These are phyloP conservation scores for Schizophyllum amplum DNA, from an alignment of 1,284 basidiomycete species.

Conservation along the genomic window DNA sequence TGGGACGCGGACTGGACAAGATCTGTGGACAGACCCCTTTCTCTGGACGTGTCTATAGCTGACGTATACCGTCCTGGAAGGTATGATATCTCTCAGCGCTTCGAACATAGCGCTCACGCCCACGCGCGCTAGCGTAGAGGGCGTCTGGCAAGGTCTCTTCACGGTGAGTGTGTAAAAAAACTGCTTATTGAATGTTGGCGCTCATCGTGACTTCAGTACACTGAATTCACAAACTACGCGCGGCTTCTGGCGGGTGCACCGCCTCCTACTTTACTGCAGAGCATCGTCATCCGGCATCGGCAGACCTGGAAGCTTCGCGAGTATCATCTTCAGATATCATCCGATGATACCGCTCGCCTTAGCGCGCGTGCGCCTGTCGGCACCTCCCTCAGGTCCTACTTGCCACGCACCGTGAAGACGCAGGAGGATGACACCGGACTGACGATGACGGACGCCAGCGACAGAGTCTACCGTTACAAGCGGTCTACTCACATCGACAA, in stretches of 20 bases:
- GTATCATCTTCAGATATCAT: conserved; percentile 45
- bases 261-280: conserved; percentile 46
- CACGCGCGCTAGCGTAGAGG: conserved; percentile 45
- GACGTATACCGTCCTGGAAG: too few relatives aligned
- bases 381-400: conserved; percentile 42
- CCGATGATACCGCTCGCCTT: conserved; percentile 16
- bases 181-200: not conserved
- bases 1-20: conserved; percentile 40
- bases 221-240: conserved; percentile 63
- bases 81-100: too few relatives aligned
- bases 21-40: not conserved
- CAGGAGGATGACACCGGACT: conserved; percentile 34
- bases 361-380: conserved; percentile 33
- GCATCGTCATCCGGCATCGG: conserved; percentile 56
- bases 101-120: too few relatives aligned
- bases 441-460: conserved; percentile 29
- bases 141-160: conserved; percentile 71
- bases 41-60: not conserved
- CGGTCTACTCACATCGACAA: conserved; percentile 19
- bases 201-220: conserved; percentile 53
- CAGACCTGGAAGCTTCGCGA: conserved; percentile 74
- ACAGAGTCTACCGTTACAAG: conserved; percentile 33
- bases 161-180: conserved; percentile 31
- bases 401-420: conserved; percentile 40
- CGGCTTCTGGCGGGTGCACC: conserved; percentile 53